phyloP scores from a whole-genome alignment of 257 asterid genomes.

The Scutellaria galericulata region DNA sequence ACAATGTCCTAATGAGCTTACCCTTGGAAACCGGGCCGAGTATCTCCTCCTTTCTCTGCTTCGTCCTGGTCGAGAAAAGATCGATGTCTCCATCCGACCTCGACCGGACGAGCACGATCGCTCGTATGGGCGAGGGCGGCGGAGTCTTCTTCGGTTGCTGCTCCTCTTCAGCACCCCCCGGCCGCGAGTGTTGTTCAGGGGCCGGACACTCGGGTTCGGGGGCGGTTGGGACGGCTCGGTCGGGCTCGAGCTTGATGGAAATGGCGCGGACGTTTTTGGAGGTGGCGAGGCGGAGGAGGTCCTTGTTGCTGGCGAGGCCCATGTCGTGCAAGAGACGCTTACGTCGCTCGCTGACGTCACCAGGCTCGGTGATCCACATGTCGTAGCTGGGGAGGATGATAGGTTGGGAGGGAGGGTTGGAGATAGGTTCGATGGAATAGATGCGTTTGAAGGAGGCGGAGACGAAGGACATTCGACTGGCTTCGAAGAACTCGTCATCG shows the following conservation, averaged over 20 bases:
- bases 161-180: background rate
- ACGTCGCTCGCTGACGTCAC: slow-evolving; percentile 72
- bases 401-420: slow-evolving; percentile 22
- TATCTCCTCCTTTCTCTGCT: slow-evolving; percentile 65
- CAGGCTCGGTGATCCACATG: slow-evolving; percentile 83
- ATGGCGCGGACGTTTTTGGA: slow-evolving; percentile 42
- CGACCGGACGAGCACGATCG: slow-evolving; percentile 56
- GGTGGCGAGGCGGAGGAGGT: slow-evolving; percentile 51
- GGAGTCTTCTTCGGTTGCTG: slow-evolving; percentile 26
- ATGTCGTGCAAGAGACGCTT: slow-evolving; percentile 69
- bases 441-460: slow-evolving; percentile 44
- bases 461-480: slow-evolving; percentile 62
- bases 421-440: slow-evolving; percentile 27
- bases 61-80: slow-evolving; percentile 43
- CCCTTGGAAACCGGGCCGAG: slow-evolving; percentile 61
- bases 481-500: slow-evolving; percentile 63
- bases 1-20: slow-evolving; percentile 58
- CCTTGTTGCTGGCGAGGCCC: slow-evolving; percentile 70
- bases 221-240: slow-evolving; percentile 28
- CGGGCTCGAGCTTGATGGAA: slow-evolving; percentile 38
- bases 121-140: slow-evolving; percentile 30
- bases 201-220: too few relatives aligned
- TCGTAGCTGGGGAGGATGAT: slow-evolving; percentile 50
- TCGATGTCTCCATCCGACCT: slow-evolving; percentile 75
- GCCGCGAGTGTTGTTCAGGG: too few relatives aligned